These are phyloP conservation scores for Dothideomycetes sp. DNA, from an alignment of 2,329 filamentous ascomycete genomes.

Conservation along the genomic window DNA sequence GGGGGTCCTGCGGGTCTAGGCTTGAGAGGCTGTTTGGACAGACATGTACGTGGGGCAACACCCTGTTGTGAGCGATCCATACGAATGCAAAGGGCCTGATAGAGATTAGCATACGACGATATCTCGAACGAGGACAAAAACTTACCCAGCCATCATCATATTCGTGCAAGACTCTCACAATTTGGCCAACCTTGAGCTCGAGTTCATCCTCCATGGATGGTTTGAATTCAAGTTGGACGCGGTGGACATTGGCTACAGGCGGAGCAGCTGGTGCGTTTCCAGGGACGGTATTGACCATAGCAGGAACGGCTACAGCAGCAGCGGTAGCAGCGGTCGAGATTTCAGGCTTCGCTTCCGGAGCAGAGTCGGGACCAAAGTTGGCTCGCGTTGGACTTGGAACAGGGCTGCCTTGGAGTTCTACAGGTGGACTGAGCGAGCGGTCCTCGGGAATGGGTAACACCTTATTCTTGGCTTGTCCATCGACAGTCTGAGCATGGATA, in stretches of 20 bases:
- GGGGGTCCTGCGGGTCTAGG: conserved; percentile 58
- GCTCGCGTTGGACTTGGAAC: conserved; percentile 11
- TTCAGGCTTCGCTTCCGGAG: conserved; percentile 18
- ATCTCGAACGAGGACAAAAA: conserved; percentile 17
- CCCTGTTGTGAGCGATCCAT: conserved; percentile 88
- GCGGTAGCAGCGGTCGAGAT: conserved; percentile 30
- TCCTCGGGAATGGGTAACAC: conserved; percentile 18
- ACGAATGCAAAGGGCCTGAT: conserved; percentile 75
- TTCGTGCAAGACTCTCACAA: conserved; percentile 84
- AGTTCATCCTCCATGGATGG: conserved; percentile 91
- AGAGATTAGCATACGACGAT: conserved; percentile 18
- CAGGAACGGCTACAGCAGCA: conserved; percentile 30
- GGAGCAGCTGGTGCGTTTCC: conserved; percentile 37
- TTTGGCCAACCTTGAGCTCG: conserved; percentile 66
- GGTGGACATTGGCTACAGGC: conserved; percentile 60
- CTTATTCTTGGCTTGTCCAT: conserved; percentile 25
- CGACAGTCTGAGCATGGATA: conserved; percentile 29
- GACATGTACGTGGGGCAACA: conserved; percentile 85
- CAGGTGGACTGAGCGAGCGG: conserved; percentile 9
- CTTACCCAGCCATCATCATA: conserved; percentile 98
- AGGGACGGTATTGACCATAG: no score
- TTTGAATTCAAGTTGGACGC: conserved; percentile 88
- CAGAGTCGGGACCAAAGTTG: conserved; percentile 17
- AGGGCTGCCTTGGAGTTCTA: conserved; percentile 12
- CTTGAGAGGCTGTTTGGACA: conserved; percentile 86